These are phyloP conservation scores for Aspergillus fumigatus DNA, from an alignment of 2,329 filamentous ascomycete species.

Conservation along the genomic window DNA sequence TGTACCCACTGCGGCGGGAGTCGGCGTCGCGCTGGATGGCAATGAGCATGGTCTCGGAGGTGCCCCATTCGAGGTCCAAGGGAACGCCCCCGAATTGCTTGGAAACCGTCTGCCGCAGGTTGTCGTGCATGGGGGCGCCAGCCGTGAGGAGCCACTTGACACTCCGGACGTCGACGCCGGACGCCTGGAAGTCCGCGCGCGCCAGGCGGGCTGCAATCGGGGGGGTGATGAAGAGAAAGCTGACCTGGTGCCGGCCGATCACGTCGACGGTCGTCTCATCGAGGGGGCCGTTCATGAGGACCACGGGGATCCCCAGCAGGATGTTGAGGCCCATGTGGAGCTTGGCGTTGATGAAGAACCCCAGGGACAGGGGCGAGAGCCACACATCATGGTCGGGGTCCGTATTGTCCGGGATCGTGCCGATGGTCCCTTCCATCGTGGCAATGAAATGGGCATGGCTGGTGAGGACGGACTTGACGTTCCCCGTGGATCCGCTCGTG, in stretches of 20 bases:
- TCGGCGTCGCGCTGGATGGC: constrained; percentile 18
- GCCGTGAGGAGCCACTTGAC: constrained; percentile 25
- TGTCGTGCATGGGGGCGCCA: constrained; percentile 21
- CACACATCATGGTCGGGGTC: constrained; percentile 19
- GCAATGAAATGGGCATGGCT: constrained; percentile 19
- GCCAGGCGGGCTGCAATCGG: constrained; percentile 20
- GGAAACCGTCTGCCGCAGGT: constrained; percentile 13
- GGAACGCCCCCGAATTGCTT: constrained; percentile 16
- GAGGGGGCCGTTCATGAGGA: constrained; percentile 15
- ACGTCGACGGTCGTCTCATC: constrained; percentile 14
- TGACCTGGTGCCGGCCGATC: constrained; percentile 16
- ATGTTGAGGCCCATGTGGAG: constrained; percentile 24
- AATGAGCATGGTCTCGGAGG: constrained; percentile 22
- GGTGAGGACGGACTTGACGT: constrained; percentile 18
- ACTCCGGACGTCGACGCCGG: constrained; percentile 9
- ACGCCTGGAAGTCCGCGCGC: constrained; percentile 8
- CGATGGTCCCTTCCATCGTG: constrained; percentile 16
- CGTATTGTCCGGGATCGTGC: constrained; percentile 19
- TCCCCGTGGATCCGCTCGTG: constrained; percentile 17
- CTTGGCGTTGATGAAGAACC: constrained; percentile 26
- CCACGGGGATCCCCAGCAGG: constrained; percentile 23
- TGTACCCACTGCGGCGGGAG: constrained; percentile 14
- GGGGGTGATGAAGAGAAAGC: constrained; percentile 21
- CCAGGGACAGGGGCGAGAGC: constrained; percentile 20
- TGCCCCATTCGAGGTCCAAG: constrained; percentile 21